Percentiles rank a stretch among this genome's conserved stretches.
Conservation (phyloP, 2,329 filamentous ascomycete species). For the Aspergillus sp. region DNA sequence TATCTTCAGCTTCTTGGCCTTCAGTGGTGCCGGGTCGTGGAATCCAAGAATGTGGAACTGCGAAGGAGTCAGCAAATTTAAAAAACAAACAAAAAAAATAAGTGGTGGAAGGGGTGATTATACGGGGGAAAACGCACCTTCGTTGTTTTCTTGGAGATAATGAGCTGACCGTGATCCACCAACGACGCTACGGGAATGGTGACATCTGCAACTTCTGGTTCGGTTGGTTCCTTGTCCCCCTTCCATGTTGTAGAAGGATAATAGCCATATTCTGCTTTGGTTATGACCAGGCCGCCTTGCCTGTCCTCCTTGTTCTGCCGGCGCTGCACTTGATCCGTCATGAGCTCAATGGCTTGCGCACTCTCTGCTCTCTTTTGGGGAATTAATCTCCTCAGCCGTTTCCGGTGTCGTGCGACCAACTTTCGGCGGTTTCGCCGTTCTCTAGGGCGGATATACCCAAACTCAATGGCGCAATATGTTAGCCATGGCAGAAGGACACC, state of each 20-base stretch:
- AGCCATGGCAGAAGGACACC: slow-evolving; percentile 41
- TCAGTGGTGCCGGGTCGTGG: slow-evolving; percentile 44
- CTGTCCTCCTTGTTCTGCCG: slow-evolving; percentile 37
- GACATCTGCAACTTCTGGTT: slow-evolving; percentile 37
- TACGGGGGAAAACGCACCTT: slow-evolving; percentile 30
- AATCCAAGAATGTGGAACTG: slow-evolving; percentile 46
- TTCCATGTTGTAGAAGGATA: slow-evolving; percentile 28
- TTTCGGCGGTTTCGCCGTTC: slow-evolving; percentile 36
- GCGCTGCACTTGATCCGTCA: slow-evolving; percentile 40
- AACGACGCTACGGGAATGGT: slow-evolving; percentile 46
- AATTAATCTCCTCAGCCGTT: slow-evolving; percentile 36
- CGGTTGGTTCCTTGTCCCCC: slow-evolving; percentile 18
- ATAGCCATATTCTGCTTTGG: slow-evolving; percentile 43
- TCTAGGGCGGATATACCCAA: slow-evolving; percentile 41
- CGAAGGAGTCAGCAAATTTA: slow-evolving; percentile 18
- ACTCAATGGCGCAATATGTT: slow-evolving; percentile 42
- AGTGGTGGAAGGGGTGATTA: neutral
- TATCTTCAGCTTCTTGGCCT: slow-evolving; percentile 41
- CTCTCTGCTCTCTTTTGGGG: slow-evolving; percentile 39
- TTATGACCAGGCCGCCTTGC: slow-evolving; percentile 39
- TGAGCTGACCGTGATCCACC: slow-evolving; percentile 43
- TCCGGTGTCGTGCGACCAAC: slow-evolving; percentile 35
- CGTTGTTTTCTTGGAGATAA: slow-evolving; percentile 33
- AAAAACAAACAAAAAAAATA: neutral
- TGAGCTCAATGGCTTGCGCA: slow-evolving; percentile 39